Evolutionary conservation across 768 basidiomycete species (phyloP).

Genomic region (Roridomyces roridus): DNA sequence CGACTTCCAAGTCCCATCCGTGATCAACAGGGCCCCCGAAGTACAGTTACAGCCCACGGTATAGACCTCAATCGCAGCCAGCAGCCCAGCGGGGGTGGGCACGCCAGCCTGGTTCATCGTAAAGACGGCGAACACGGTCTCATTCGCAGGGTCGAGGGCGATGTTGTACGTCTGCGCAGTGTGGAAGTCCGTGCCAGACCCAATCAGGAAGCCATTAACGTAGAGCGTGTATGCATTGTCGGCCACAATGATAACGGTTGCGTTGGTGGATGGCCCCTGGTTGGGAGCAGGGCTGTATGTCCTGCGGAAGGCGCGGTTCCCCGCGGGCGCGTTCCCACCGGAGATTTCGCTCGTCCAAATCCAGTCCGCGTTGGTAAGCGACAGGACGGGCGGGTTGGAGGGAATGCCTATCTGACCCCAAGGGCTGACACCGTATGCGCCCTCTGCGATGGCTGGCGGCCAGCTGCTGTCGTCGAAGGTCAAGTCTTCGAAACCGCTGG

Average conservation of each 20-base stretch:
- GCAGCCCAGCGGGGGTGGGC: constrained; percentile 22
- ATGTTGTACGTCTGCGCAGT: constrained; percentile 24
- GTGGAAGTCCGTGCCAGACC: constrained; percentile 21
- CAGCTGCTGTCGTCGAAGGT: constrained; percentile 37
- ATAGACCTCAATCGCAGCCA: constrained; percentile 25
- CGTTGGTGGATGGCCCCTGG: constrained; percentile 25
- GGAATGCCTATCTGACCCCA: constrained; percentile 19
- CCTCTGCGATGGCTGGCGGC: constrained; percentile 33
- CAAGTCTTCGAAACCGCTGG: constrained; percentile 33
- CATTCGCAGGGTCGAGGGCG: constrained; percentile 14
- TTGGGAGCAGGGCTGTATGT: constrained; percentile 29
- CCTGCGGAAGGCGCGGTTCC: constrained; percentile 35
- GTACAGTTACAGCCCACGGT: constrained; percentile 19
- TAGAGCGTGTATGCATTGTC: constrained; percentile 35
- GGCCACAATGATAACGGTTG: constrained; percentile 28
- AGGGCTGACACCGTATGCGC: constrained; percentile 12
- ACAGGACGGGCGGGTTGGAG: constrained; percentile 24
- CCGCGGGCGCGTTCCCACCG: constrained; percentile 23
- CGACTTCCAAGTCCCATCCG: constrained; percentile 33
- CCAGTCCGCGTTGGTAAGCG: constrained; percentile 32
- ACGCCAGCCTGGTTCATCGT: neutral
- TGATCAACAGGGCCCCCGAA: constrained; percentile 14
- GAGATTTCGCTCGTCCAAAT: constrained; percentile 39
- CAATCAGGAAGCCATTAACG: constrained; percentile 34
- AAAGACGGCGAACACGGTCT: constrained; percentile 26